Conservation (phyloP, 2,329 filamentous ascomycete genomes). For the Pyrenophora seminiperda region DNA sequence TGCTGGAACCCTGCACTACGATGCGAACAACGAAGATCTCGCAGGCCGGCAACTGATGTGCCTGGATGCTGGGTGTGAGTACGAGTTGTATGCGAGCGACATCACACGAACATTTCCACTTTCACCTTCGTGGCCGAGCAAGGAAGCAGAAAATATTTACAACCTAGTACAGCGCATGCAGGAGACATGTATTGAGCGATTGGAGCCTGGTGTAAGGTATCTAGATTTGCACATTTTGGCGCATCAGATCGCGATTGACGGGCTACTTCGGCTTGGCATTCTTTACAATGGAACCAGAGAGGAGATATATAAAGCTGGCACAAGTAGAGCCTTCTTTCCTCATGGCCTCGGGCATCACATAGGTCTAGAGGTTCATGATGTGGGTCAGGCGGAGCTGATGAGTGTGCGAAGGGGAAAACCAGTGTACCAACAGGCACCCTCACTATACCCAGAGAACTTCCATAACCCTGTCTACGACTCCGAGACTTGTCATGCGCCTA, state of each 20-base stretch:
- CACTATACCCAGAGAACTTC: constrained; percentile 40
- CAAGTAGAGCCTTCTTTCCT: constrained; percentile 89
- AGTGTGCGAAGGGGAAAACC: constrained; percentile 32
- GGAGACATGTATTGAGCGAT: constrained; percentile 68
- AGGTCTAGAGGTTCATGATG: constrained; percentile 89
- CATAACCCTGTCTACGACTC: constrained; percentile 41
- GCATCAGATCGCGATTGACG: constrained; percentile 71
- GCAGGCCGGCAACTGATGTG: constrained; percentile 73
- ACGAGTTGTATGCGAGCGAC: constrained; percentile 83
- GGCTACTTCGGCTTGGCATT: constrained; percentile 73
- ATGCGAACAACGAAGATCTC: constrained; percentile 75
- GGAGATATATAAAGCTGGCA: constrained; percentile 76
- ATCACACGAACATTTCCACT: constrained; percentile 88
- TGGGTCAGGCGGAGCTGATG: constrained; percentile 45
- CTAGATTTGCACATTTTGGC: constrained; percentile 75
- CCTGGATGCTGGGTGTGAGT: constrained; percentile 88
- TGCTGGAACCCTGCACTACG: constrained; percentile 85
- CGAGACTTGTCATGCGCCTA: constrained; percentile 38
- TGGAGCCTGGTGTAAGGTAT: constrained; percentile 73
- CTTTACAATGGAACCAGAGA: constrained; percentile 66
- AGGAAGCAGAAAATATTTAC: constrained; percentile 75
- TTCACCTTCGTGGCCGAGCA: constrained; percentile 67
- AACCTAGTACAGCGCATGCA: constrained; percentile 83
- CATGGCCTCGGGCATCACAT: constrained; percentile 91
- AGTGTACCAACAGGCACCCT: constrained; percentile 35